phyloP scores from a whole-genome alignment of 352 stramenopile genomes.

The Globisporangium yorkense region DNA sequence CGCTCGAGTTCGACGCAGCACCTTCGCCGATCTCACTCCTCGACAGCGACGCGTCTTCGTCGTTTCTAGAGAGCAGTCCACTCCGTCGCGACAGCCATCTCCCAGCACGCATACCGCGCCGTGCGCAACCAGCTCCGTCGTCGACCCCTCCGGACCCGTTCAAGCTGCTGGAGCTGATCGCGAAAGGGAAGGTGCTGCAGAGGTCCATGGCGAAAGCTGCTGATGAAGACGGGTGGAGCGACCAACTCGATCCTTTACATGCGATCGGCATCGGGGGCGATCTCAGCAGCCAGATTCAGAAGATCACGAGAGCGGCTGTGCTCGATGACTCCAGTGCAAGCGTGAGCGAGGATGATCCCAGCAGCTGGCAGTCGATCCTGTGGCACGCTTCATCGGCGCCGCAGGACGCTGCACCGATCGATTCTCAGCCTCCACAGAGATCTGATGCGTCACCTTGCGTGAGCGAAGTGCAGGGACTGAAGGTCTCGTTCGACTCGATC shows the following conservation, averaged over 20 bases:
- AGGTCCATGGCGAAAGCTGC: slow-evolving; percentile 40
- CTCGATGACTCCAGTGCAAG: not conserved
- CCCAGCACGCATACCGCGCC: not conserved
- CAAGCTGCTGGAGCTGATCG: slow-evolving; percentile 22
- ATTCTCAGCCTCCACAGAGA: too few relatives aligned
- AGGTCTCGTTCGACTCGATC: slow-evolving; percentile 39
- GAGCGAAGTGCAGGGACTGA: slow-evolving; percentile 14
- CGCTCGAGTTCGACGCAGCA: not conserved
- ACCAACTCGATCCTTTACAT: not conserved
- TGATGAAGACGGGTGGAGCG: slow-evolving; percentile 1
- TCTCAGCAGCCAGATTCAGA: not conserved
- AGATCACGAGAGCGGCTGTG: not conserved
- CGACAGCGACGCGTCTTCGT: slow-evolving; percentile 8
- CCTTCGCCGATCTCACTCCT: slow-evolving; percentile 6
- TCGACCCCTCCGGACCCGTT: not conserved
- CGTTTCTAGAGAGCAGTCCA: not conserved
- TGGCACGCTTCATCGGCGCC: not conserved
- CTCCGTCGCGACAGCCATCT: not conserved
- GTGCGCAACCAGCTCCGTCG: not conserved
- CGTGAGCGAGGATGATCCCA: slow-evolving; percentile 3
- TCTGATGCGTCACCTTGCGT: not conserved
- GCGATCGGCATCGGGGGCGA: not conserved
- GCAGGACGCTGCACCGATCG: not conserved
- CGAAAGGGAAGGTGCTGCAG: slow-evolving; percentile 38
- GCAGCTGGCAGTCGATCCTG: slow-evolving; percentile 13